Evolutionary conservation across 2,329 filamentous ascomycete genomes (phyloP).

Genomic region (Hypocrella siamensis): DNA sequence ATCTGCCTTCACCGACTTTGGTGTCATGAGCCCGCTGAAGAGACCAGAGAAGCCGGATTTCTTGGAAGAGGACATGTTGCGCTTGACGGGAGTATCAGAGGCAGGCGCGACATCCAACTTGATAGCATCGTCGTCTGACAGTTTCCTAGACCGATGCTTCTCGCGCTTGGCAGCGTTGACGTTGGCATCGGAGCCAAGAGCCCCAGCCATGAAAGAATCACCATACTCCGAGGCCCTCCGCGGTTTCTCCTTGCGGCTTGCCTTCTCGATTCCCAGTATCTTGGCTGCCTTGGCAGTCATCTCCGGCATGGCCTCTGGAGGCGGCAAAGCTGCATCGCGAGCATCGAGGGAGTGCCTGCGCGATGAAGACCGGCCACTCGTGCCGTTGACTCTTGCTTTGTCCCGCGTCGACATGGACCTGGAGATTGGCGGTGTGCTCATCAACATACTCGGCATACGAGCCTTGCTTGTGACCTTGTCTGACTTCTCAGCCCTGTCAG

Average conservation of each 20-base stretch:
- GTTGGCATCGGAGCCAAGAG: constrained; percentile 24
- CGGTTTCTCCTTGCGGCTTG: constrained; percentile 24
- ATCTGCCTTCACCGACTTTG: constrained; percentile 28
- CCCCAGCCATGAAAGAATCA: constrained; percentile 32
- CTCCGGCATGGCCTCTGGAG: constrained; percentile 49
- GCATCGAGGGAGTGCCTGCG: constrained; percentile 54
- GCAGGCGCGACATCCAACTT: constrained; percentile 20
- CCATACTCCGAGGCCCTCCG: constrained; percentile 33
- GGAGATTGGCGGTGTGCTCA: constrained; percentile 46
- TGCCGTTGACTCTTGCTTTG: constrained; percentile 30
- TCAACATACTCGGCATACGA: constrained; percentile 46
- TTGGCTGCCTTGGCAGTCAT: constrained; percentile 66
- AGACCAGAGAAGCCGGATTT: constrained; percentile 42
- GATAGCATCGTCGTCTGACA: constrained; percentile 22
- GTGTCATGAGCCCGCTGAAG: constrained; percentile 42
- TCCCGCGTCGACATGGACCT: constrained; percentile 55
- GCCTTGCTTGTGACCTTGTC: constrained; percentile 36
- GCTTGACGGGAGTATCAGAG: constrained; percentile 17
- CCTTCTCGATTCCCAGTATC: constrained; percentile 45
- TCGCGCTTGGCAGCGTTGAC: constrained; percentile 13
- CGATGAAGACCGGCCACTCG: constrained; percentile 45
- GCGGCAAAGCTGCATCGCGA: constrained; percentile 53
- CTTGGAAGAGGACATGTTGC: constrained; percentile 23
- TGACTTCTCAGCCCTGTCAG: constrained; percentile 29
- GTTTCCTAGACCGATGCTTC: constrained; percentile 16